Base-by-base conservation (phyloP, 345 rosid species). In the Rubroshorea leprosula region DNA sequence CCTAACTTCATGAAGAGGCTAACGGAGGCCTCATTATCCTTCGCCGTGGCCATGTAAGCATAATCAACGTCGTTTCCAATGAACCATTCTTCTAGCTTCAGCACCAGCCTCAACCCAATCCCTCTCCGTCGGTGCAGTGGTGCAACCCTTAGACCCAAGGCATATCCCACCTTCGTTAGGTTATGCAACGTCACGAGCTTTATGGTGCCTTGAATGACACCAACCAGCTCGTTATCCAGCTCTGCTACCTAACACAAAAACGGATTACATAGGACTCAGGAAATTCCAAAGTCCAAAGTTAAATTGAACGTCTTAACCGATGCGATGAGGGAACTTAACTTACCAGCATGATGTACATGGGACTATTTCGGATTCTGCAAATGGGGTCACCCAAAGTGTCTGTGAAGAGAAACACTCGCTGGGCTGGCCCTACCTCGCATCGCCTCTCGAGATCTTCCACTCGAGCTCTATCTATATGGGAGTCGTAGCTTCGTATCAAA, bases 351-450 rank as follows among this genome's bases (percentile, higher is more conserved):
- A 51, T 77, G 78, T 57, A 80, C 51, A 78, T 41, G 29, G 89
- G 96, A 68, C 78, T 76, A 58, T 86, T 80, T 62, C 94, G 58
- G 75, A 89, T 84, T 65, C 96, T 74, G 72, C 94, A 82, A 23
- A 82, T 77, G 74, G 96, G 96, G 83, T 89, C 96, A 43, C 96
- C 96, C 74, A 89, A 29, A 51, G 78, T 77, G 64, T 89, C 91
- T 8, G 85, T 83, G 74, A 64, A 80, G 74, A 86, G 83, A 62
- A 73, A 73, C 10, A 75, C 81, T 68, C 76, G 67, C 44, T 74
- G 69, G 41, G 75, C 57, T 21, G 85, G 82, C 38, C 87, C 89
- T 69, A 83, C 87, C 79, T 82, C 94, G 53, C 96, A 86, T 45
- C 83, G 71, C 69, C 81, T 71, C 69, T 82, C 89, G 16, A 89